These are phyloP conservation scores for Juncus effusus DNA, from an alignment of 176 grass and related monocot genomes.

Conservation along the genomic window DNA sequence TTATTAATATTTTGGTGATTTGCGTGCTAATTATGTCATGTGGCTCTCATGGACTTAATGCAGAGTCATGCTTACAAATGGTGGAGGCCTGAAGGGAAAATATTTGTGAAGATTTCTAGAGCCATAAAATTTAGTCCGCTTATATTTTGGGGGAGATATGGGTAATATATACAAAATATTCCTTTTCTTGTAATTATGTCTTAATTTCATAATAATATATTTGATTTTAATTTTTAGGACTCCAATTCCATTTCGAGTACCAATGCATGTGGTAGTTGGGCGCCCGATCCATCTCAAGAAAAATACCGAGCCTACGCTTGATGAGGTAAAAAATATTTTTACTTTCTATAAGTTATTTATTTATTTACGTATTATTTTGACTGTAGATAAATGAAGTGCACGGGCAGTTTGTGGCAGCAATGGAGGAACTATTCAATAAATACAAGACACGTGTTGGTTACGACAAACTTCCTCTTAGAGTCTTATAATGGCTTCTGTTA, in stretches of 20 bases:
- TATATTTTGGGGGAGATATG: slow-evolving; percentile 80
- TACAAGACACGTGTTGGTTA: slow-evolving; percentile 69
- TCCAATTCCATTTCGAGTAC: slow-evolving; percentile 70
- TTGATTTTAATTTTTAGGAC: slow-evolving; percentile 40
- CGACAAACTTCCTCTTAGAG: slow-evolving; percentile 49
- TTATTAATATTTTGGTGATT: background rate
- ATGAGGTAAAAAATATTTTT: slow-evolving; percentile 58
- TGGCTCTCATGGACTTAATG: slow-evolving; percentile 14
- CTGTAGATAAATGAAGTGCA: slow-evolving; percentile 74
- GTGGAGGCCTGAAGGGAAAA: slow-evolving; percentile 85
- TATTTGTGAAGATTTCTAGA: slow-evolving; percentile 78
- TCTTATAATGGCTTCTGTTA: slow-evolving; percentile 42
- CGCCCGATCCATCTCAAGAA: slow-evolving; percentile 61
- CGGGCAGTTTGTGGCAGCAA: slow-evolving; percentile 43
- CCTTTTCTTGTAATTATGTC: slow-evolving; percentile 1
- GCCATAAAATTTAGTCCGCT: slow-evolving; percentile 92
- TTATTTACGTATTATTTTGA: slow-evolving; percentile 10
- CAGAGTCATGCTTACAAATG: slow-evolving; percentile 77
- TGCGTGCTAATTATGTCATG: background rate
- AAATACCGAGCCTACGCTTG: slow-evolving; percentile 54
- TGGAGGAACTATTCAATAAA: slow-evolving; percentile 69
- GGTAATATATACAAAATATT: slow-evolving; percentile 30
- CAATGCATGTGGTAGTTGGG: slow-evolving; percentile 80
- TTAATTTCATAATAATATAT: slow-evolving; percentile 12
- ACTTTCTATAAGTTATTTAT: background rate